Evolutionary conservation across 2,329 filamentous ascomycete species (phyloP).

Genomic region (Ascochyta viciae-villosae): DNA sequence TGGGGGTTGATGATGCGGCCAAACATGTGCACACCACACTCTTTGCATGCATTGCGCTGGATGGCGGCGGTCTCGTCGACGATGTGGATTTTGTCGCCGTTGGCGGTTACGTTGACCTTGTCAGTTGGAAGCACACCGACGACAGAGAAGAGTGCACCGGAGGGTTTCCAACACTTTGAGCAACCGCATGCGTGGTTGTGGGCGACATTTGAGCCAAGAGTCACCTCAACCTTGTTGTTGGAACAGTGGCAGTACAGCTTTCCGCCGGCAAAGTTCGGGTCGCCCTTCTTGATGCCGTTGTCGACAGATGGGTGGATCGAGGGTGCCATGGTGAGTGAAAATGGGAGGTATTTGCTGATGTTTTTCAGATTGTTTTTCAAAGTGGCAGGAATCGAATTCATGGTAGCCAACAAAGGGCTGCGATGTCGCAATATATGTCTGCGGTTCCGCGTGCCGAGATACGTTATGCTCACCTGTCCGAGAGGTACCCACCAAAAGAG

Average conservation of each 20-base stretch:
- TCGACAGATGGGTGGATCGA: constrained; percentile 69
- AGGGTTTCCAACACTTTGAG: constrained; percentile 75
- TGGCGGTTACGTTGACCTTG: constrained; percentile 63
- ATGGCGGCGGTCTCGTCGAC: constrained; percentile 63
- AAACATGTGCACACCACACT: constrained; percentile 66
- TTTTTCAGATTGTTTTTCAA: constrained; percentile 5
- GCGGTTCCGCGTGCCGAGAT: constrained; percentile 20
- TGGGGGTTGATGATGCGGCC: constrained; percentile 71
- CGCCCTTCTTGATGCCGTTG: constrained; percentile 66
- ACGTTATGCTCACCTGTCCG: constrained; percentile 2
- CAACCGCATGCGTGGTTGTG: constrained; percentile 77
- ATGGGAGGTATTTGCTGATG: constrained; percentile 15
- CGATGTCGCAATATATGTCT: constrained; percentile 11
- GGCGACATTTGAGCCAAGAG: constrained; percentile 63
- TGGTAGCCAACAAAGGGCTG: neutral
- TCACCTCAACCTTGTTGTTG: constrained; percentile 63
- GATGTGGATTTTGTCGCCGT: constrained; percentile 64
- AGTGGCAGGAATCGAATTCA: neutral
- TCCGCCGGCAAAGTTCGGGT: constrained; percentile 63
- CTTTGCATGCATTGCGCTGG: constrained; percentile 58
- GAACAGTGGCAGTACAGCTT: constrained; percentile 68
- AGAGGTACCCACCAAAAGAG: constrained; percentile 4
- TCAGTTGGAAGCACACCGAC: constrained; percentile 67
- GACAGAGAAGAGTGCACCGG: constrained; percentile 68
- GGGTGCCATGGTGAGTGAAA: constrained; percentile 31